Conservation (phyloP, 495 filamentous ascomycete species). For the Usnea hakonensis region DNA sequence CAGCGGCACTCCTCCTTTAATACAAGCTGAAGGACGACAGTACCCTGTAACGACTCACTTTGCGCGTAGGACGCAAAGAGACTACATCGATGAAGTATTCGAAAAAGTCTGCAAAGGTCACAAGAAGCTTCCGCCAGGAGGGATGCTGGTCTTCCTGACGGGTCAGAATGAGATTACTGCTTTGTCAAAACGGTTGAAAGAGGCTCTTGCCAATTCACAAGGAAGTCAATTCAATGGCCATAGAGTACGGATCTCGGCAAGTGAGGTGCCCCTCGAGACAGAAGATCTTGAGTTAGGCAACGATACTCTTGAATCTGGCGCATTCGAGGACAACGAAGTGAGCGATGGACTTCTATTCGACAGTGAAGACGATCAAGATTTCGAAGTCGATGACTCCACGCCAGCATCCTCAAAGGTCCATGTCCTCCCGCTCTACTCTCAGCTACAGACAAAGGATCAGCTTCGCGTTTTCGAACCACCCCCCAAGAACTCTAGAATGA, state of each 20-base stretch:
- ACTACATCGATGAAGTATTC: conserved; percentile 86
- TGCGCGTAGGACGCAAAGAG: conserved; percentile 67
- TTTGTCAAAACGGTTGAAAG: conserved; percentile 67
- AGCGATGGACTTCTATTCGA: conserved; percentile 42
- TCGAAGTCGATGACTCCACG: conserved; percentile 57
- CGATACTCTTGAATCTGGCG: conserved; percentile 37
- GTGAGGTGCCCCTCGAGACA: conserved; percentile 70
- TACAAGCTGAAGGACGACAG: conserved; percentile 91
- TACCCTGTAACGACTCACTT: conserved; percentile 88
- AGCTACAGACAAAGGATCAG: conserved; percentile 90
- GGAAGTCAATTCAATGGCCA: conserved; percentile 47
- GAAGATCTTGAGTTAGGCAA: conserved; percentile 83
- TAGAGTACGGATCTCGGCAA: conserved; percentile 64
- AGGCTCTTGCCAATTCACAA: conserved; percentile 56
- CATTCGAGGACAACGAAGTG: conserved; percentile 34
- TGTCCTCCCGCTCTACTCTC: conserved; percentile 84
- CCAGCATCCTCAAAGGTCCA: conserved; percentile 57
- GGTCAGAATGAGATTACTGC: conserved; percentile 83
- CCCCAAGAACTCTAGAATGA: conserved; percentile 74
- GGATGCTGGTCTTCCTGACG: conserved; percentile 92
- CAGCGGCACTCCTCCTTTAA: conserved; percentile 64
- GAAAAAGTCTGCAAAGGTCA: conserved; percentile 85
- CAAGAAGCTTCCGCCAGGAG: conserved; percentile 80
- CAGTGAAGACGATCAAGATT: conserved; percentile 50
- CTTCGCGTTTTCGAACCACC: conserved; percentile 85